These are phyloP conservation scores for Pichia nanzhaoensis DNA, from an alignment of 805 yeast genomes.

Conservation along the genomic window DNA sequence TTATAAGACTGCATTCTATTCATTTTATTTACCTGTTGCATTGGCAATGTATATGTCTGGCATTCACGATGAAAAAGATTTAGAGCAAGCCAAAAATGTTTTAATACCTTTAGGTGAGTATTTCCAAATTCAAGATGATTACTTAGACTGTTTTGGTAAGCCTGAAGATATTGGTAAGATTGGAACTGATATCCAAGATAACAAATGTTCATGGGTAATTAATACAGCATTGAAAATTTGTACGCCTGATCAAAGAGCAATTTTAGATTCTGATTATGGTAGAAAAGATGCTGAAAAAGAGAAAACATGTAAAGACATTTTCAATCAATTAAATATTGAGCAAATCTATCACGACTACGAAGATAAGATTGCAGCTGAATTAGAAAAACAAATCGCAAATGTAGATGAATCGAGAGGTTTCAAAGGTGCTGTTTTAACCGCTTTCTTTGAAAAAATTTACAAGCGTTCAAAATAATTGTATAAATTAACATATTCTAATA, in stretches of 20 bases:
- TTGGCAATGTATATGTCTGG: constrained; percentile 94
- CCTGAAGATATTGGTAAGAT: constrained; percentile 97
- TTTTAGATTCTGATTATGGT: constrained; percentile 88
- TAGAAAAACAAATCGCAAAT: constrained; percentile 56
- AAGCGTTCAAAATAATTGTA: constrained; percentile 83
- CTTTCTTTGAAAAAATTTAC: constrained; percentile 85
- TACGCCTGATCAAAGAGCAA: constrained; percentile 70
- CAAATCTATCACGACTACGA: constrained; percentile 73
- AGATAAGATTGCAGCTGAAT: constrained; percentile 61
- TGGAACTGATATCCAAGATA: constrained; percentile 97
- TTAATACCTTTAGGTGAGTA: constrained; percentile 95
- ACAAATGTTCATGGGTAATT: constrained; percentile 97
- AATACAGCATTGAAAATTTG: constrained; percentile 84
- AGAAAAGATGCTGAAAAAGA: constrained; percentile 66
- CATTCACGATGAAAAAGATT: constrained; percentile 57
- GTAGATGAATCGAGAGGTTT: constrained; percentile 92
- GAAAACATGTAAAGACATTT: constrained; percentile 62
- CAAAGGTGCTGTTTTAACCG: constrained; percentile 76
- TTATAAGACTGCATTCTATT: constrained; percentile 95
- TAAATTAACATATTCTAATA: not conserved
- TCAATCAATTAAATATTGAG: constrained; percentile 66
- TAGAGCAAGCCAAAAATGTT: constrained; percentile 81
- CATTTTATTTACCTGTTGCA: constrained; percentile 96
- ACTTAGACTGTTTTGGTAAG: constrained; percentile 92
- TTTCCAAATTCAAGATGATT: constrained; percentile 98